Conservation (phyloP, 306 rosid species). For the Castanospermum australe region DNA sequence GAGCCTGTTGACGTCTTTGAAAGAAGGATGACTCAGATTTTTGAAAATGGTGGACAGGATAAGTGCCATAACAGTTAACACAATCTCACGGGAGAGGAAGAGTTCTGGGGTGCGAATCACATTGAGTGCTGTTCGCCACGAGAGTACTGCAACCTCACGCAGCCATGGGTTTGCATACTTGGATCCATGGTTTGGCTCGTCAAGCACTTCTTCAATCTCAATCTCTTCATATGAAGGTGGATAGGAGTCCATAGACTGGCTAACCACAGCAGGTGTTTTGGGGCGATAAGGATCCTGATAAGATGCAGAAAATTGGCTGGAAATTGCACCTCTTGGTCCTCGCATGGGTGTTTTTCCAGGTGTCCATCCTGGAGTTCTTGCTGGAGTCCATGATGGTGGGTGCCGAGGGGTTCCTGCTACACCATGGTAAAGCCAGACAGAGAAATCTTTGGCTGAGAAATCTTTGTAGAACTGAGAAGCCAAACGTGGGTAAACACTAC, state of each 20-base stretch:
- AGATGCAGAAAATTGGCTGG: constrained; percentile 59
- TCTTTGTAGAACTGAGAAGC: constrained; percentile 90
- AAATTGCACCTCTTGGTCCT: constrained; percentile 46
- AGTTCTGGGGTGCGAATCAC: constrained; percentile 87
- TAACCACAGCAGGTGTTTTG: constrained; percentile 33
- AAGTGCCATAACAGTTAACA: constrained; percentile 74
- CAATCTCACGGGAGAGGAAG: constrained; percentile 87
- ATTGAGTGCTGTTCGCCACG: constrained; percentile 74
- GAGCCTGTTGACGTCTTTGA: constrained; percentile 73
- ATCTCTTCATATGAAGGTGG: constrained; percentile 45
- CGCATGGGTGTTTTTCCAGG: constrained; percentile 58
- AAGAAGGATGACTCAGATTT: constrained; percentile 37
- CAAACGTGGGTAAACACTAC: constrained; percentile 64
- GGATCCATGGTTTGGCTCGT: constrained; percentile 47
- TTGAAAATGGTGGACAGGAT: constrained; percentile 67
- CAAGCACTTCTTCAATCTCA: constrained; percentile 58
- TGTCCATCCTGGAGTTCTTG: constrained; percentile 67
- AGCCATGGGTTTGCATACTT: constrained; percentile 87
- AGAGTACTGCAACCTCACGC: constrained; percentile 75
- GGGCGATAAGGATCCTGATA: constrained; percentile 33
- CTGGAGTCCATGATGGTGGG: constrained; percentile 82
- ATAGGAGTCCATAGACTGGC: constrained; percentile 46
- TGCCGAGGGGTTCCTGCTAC: constrained; percentile 74
- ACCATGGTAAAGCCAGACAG: constrained; percentile 76
- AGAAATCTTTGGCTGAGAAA: constrained; percentile 74